Conservation (phyloP, 345 rosid genomes). For the Brassica rapa region DNA sequence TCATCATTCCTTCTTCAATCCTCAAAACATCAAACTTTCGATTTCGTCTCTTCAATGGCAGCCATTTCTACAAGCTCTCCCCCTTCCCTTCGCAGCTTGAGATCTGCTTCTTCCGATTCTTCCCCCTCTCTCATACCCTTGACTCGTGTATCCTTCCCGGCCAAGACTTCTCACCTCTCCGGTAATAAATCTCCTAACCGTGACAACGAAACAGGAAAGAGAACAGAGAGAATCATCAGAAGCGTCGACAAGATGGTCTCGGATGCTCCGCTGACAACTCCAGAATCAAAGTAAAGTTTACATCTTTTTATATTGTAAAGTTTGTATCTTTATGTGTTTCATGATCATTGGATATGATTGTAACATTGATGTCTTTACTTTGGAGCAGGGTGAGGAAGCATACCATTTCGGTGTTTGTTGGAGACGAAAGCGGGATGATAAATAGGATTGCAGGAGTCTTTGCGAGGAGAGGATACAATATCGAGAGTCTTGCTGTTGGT, state of each 20-base stretch:
- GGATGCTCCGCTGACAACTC: slow-evolving; percentile 35
- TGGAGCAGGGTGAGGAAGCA: slow-evolving; percentile 66
- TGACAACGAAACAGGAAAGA: slow-evolving; percentile 20
- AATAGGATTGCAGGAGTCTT: slow-evolving; percentile 97
- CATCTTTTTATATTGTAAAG: background rate
- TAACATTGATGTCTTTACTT: too few relatives aligned
- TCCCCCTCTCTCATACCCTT: slow-evolving; percentile 17
- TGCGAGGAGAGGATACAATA: slow-evolving; percentile 93
- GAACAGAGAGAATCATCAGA: slow-evolving; percentile 37
- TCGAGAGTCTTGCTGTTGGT: slow-evolving; percentile 96
- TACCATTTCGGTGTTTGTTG: slow-evolving; percentile 89
- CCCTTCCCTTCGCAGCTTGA: slow-evolving; percentile 18
- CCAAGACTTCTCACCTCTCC: slow-evolving; percentile 20
- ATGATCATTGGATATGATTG: background rate
- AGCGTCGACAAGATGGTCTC: slow-evolving; percentile 42
- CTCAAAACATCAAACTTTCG: slow-evolving; percentile 3
- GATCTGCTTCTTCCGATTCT: slow-evolving; percentile 30
- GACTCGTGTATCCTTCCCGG: slow-evolving; percentile 29
- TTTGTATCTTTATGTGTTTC: background rate
- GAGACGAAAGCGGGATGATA: slow-evolving; percentile 98
- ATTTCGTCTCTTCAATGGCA: slow-evolving; percentile 42
- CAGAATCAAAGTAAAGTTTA: slow-evolving; percentile 42
- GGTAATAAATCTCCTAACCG: slow-evolving; percentile 15
- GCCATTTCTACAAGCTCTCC: slow-evolving; percentile 35
- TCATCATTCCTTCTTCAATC: background rate